Evolutionary conservation across 805 yeast species (phyloP).

Genomic region (Candida rishiriensis): DNA sequence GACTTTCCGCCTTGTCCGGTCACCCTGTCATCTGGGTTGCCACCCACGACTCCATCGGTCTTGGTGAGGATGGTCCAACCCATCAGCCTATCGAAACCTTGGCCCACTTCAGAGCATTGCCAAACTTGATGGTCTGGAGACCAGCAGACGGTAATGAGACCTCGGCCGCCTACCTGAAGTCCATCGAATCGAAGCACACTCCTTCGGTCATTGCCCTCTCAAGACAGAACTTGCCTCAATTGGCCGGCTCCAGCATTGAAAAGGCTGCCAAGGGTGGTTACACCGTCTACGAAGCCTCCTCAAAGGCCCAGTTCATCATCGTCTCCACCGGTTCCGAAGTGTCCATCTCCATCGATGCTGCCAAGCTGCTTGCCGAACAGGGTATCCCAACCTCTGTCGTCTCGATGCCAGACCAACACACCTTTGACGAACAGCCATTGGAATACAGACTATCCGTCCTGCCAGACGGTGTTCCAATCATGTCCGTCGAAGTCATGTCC

Average conservation of each 20-base stretch:
- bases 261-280: slow-evolving; percentile 95
- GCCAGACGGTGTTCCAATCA: slow-evolving; percentile 91
- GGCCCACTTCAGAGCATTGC: slow-evolving; percentile 81
- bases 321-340: slow-evolving; percentile 97
- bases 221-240: slow-evolving; percentile 88
- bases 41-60: slow-evolving; percentile 85
- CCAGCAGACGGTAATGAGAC: slow-evolving; percentile 91
- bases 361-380: slow-evolving; percentile 58
- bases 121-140: slow-evolving; percentile 84
- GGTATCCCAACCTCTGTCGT: slow-evolving; percentile 81
- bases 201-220: slow-evolving; percentile 75
- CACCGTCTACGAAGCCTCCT: slow-evolving; percentile 53
- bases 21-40: slow-evolving; percentile 85
- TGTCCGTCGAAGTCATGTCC: slow-evolving; percentile 91
- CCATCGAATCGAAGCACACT: slow-evolving; percentile 56
- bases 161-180: slow-evolving; percentile 73
- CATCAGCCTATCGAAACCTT: slow-evolving; percentile 89
- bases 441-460: slow-evolving; percentile 82
- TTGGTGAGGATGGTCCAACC: slow-evolving; percentile 93
- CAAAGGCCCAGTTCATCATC: slow-evolving; percentile 62
- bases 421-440: slow-evolving; percentile 78
- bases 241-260: slow-evolving; percentile 88
- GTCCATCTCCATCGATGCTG: slow-evolving; percentile 73
- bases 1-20: slow-evolving; percentile 79
- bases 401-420: slow-evolving; percentile 87